phyloP scores from a whole-genome alignment of 2,329 filamentous ascomycete genomes.

The Fonsecaea pedrosoi region DNA sequence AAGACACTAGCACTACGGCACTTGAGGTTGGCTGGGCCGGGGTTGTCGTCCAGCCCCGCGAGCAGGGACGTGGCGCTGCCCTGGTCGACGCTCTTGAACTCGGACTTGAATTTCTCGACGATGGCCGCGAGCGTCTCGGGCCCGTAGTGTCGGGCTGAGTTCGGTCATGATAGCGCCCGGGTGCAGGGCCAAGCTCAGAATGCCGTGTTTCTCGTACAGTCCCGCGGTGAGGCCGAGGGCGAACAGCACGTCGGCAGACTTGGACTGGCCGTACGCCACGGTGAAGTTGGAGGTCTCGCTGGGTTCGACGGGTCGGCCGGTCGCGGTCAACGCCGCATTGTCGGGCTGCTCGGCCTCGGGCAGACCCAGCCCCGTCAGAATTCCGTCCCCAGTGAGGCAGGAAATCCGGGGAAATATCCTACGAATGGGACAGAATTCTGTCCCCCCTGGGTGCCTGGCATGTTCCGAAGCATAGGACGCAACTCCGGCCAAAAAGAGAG shows the following conservation, averaged over 20 bases:
- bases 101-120: not conserved
- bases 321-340: slow-evolving; percentile 1
- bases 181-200: slow-evolving; percentile 50
- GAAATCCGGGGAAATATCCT: no score
- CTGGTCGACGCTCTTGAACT: slow-evolving; percentile 8
- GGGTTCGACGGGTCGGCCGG: slow-evolving; percentile 6
- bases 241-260: slow-evolving; percentile 58
- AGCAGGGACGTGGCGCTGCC: slow-evolving; percentile 12
- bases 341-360: slow-evolving; percentile 32
- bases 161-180: slow-evolving; percentile 45
- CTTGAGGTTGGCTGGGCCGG: slow-evolving; percentile 3
- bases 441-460: no score
- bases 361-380: slow-evolving; percentile 9
- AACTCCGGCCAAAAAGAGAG: no score
- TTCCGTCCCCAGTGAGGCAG: no score
- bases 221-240: slow-evolving; percentile 47
- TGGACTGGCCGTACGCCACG: slow-evolving; percentile 54
- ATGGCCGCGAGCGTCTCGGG: slow-evolving; percentile 31
- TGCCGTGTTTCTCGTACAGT: slow-evolving; percentile 41
- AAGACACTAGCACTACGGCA: no score
- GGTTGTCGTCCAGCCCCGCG: slow-evolving; percentile 8
- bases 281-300: slow-evolving; percentile 44
- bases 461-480: no score
- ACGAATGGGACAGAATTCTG: no score
- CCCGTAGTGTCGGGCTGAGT: slow-evolving; percentile 37